Base-by-base conservation (phyloP, 2,329 filamentous ascomycete species). In the Scopulariopsis brevicaulis region DNA sequence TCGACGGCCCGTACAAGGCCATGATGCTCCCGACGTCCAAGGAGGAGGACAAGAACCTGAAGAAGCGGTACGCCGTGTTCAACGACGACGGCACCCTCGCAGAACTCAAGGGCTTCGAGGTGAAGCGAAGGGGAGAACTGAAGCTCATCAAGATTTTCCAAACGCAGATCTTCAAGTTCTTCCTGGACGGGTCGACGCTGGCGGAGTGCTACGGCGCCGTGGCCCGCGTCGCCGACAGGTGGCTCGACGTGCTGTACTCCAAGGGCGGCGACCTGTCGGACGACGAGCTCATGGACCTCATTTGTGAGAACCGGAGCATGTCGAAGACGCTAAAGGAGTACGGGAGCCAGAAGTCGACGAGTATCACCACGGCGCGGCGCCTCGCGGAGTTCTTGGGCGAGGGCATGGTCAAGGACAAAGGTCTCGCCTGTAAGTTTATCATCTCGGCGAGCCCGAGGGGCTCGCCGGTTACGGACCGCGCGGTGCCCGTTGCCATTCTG, bases 131-230 rank as follows among this genome's bases (percentile, higher is more conserved):
- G 82, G 94, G 94, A 77, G 94, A 99, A 74, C 77, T 99, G 64
- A 99, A 99, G 75, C 85, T 99, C 64, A 99, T 99, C 81, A 99
- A 99, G 74, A 99, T 97, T 68, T 99, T 99, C 71, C 94, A 99
- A 71, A 90, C 94, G 60, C 94, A 99, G 67, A 96, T 99, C 63
- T 99, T 99, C 85, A 96, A 96, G 69, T 97, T 99, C 73, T 99
- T 99, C 74, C 77, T 99, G 6, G 93, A 99, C 67, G 94, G 94
- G 7, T 81, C 83, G 4, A 96, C 91, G 0, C 78, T 99, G 53
- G 77, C 85, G 2, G 92, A 97, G 69, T 96, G 91, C 20, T 99
- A 99, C 67, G 83, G 74, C 15, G 87, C 93, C 2, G 95, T 99
- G 2, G 92, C 95, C 57, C 95, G 90, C 67, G 91, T 99, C 24